Evolutionary conservation across 148 eudicot genomes (phyloP).

Genomic region (Arctostaphylos glauca): DNA sequence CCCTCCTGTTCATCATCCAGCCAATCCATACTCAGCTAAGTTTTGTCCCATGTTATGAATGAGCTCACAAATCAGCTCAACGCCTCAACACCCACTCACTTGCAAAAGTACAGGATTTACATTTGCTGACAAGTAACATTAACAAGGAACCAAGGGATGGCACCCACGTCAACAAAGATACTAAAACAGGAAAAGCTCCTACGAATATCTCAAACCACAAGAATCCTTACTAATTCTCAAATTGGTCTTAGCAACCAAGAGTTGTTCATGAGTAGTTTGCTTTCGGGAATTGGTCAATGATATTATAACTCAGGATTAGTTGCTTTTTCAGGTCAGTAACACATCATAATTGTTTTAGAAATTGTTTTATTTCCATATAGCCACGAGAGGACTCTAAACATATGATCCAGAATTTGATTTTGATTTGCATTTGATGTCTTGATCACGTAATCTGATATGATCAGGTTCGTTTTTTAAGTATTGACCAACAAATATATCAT

Average conservation of each 20-base stretch:
- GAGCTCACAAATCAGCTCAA: neutral
- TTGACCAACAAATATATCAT: neutral
- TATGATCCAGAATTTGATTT: neutral
- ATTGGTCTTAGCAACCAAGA: too few species aligned
- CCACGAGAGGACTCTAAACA: neutral
- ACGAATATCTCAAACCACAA: too few species aligned
- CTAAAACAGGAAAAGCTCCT: neutral
- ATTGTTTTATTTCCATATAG: neutral
- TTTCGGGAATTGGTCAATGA: neutral
- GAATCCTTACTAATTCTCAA: too few species aligned
- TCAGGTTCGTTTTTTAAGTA: neutral
- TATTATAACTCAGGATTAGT: neutral
- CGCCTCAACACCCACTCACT: neutral
- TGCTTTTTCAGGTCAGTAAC: neutral
- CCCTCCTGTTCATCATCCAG: neutral
- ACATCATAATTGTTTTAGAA: neutral
- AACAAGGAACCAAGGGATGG: neutral
- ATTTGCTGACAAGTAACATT: neutral
- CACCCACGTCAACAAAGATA: neutral
- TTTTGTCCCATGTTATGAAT: neutral
- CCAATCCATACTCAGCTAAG: neutral
- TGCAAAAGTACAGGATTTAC: neutral
- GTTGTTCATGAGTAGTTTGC: too few species aligned
- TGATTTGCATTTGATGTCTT: neutral
- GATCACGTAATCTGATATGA: neutral